These are phyloP conservation scores for Gnomoniopsis sp. DNA, from an alignment of 2,329 filamentous ascomycete genomes.

Conservation along the genomic window DNA sequence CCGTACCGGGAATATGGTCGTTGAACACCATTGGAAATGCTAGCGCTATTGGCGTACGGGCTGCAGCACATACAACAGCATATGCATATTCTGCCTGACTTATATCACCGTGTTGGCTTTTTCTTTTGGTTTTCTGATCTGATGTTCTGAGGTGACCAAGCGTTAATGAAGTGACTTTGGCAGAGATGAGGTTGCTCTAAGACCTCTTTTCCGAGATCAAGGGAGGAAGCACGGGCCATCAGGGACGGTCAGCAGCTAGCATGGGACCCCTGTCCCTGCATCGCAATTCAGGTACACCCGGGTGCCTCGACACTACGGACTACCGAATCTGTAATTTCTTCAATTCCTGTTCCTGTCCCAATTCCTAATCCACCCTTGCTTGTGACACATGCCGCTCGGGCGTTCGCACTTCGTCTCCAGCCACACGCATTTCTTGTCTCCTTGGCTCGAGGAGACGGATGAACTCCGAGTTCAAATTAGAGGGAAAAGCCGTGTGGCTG, in stretches of 20 bases:
- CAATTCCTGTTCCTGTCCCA: background rate
- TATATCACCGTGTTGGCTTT: too few species aligned
- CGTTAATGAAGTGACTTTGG: too few species aligned
- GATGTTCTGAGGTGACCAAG: too few species aligned
- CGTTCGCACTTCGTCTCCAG: background rate
- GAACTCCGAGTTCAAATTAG: background rate
- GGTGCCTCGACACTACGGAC: background rate
- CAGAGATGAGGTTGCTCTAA: background rate
- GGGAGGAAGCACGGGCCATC: background rate
- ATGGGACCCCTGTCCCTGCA: background rate
- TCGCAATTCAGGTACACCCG: background rate
- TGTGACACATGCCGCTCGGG: background rate
- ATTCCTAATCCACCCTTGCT: background rate
- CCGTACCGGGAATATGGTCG: too few species aligned
- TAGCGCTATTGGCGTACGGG: too few species aligned
- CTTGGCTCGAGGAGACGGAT: background rate
- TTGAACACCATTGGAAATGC: too few species aligned
- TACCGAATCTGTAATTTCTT: background rate
- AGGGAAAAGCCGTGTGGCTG: conserved; percentile 4
- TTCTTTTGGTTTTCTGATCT: too few species aligned
- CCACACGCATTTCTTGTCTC: background rate
- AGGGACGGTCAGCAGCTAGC: background rate
- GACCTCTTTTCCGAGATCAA: background rate
- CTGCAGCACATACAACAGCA: too few species aligned
- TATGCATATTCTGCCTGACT: too few species aligned